Base-by-base conservation (phyloP, 257 asterid genomes). In the Salvia hispanica region DNA sequence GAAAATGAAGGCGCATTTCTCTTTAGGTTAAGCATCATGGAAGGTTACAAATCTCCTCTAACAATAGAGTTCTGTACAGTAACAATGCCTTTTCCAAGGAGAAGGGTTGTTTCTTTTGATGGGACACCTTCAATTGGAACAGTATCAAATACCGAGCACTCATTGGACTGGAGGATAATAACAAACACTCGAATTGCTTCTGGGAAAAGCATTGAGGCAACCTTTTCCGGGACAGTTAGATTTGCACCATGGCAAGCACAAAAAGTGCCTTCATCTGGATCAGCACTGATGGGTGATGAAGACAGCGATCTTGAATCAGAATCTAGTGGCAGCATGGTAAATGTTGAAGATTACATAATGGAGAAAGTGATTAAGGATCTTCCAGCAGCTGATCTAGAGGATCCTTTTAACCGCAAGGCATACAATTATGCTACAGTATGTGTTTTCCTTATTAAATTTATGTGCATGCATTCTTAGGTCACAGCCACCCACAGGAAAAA, bases 1-100 rank as follows among this genome's bases (percentile, higher is more conserved):
- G 98, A 90, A 78, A 90, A 92, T 77, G 98, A 92, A 80, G 98
- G 98, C 71, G 98, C 98, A 10, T 92, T 92, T 82, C 80, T 92
- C 77, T 92, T 90, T 76, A 90, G 75, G 84, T 80, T 92, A 80
- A 80, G 90, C 78, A 85, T 92, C 74, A 77, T 90, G 96, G 98
- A 92, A 79, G 96, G 96, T 70, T 92, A 90, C 61, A 90, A 77
- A 81, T 74, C 87, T 70, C 95, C 96, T 77, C 66, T 86, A 33
- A 72, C 88, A 51, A 77, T 92, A 77, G 98, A 92, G 74, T 88
- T 88, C 79, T 92, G 97, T 64, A 82, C 97, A 0, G 88, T 92
- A 76, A 83, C 85, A 58, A 92, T 92, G 95, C 96, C 93, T 70
- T 92, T 90, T 63, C 95, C 95, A 3, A 82, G 83, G 86, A 92